Percentiles rank a stretch among this genome's conserved stretches.
Evolutionary conservation across 305 asterid genomes (phyloP).

Genomic region (Solanum chacoense): DNA sequence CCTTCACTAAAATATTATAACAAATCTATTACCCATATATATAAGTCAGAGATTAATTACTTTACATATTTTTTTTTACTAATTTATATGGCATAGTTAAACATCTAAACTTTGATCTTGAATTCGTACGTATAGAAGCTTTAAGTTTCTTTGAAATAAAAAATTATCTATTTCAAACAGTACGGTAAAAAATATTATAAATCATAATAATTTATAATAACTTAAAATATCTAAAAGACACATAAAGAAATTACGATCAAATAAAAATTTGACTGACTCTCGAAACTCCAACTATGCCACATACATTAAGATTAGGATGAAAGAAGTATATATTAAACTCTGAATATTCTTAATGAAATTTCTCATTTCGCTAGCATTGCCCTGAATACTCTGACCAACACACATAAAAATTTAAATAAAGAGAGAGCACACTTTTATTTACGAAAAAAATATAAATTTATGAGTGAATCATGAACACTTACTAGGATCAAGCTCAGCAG

Average conservation of each 20-base stretch:
- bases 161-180: too few relatives aligned
- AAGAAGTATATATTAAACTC: too few relatives aligned
- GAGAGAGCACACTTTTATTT: not conserved
- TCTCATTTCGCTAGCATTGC: not conserved
- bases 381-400: too few relatives aligned
- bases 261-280: rapidly evolving
- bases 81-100: too few relatives aligned
- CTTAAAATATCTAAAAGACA: too few relatives aligned
- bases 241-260: not conserved
- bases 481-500: constrained; percentile 53
- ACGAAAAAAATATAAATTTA: not conserved
- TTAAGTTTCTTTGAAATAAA: too few relatives aligned
- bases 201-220: too few relatives aligned
- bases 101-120: too few relatives aligned
- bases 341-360: too few relatives aligned
- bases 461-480: constrained; percentile 10
- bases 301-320: not conserved
- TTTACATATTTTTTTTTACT: too few relatives aligned
- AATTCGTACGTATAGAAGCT: too few relatives aligned
- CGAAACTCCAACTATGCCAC: not conserved
- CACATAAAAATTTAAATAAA: not conserved
- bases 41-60: not conserved
- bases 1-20: not conserved
- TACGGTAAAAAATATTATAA: too few relatives aligned
- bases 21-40: not conserved